A percentile compares a stretch with the other conserved stretches of the same genome.
These are phyloP conservation scores for Pelargonium exstipulatum DNA, from an alignment of 441 rosid species.

Conservation along the genomic window DNA sequence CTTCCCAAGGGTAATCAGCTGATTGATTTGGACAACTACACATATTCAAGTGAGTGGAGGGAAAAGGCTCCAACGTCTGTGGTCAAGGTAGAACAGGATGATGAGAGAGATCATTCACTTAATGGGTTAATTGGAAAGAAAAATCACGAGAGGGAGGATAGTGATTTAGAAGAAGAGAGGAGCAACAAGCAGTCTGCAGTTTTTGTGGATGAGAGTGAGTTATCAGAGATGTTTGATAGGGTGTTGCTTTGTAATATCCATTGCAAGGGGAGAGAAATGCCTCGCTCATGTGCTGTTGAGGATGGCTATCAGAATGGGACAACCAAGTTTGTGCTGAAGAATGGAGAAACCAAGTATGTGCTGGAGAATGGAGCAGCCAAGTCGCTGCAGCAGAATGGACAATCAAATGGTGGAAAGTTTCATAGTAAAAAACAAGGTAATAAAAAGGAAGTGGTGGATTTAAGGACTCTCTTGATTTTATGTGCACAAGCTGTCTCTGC, in stretches of 20 bases:
- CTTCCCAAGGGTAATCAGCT: slow-evolving; percentile 58
- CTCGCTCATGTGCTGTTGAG: slow-evolving; percentile 2
- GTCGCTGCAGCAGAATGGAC: background rate
- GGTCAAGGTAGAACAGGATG: slow-evolving; percentile 18
- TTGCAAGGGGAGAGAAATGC: slow-evolving; percentile 10
- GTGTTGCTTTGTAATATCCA: slow-evolving; percentile 19
- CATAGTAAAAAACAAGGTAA: slow-evolving; percentile 25
- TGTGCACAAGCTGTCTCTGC: slow-evolving; percentile 48
- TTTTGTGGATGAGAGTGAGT: slow-evolving; percentile 18
- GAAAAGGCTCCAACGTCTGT: slow-evolving; percentile 9
- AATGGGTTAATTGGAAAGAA: slow-evolving; percentile 20
- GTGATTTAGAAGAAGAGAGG: slow-evolving; percentile 19
- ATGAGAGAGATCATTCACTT: background rate
- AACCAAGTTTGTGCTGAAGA: background rate
- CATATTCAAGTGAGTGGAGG: slow-evolving; percentile 5
- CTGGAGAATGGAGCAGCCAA: background rate
- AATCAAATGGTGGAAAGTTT: no score
- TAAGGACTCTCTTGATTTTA: slow-evolving; percentile 39
- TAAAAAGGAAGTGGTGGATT: slow-evolving; percentile 31
- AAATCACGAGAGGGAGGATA: slow-evolving; percentile 9
- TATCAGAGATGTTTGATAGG: slow-evolving; percentile 23
- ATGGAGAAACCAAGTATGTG: slow-evolving; percentile 2
- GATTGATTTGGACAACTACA: slow-evolving; percentile 29
- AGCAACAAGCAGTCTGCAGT: slow-evolving; percentile 21
- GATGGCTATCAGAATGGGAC: background rate